Conservation (phyloP, 495 filamentous ascomycete species). For the Xylaria nigripes region DNA sequence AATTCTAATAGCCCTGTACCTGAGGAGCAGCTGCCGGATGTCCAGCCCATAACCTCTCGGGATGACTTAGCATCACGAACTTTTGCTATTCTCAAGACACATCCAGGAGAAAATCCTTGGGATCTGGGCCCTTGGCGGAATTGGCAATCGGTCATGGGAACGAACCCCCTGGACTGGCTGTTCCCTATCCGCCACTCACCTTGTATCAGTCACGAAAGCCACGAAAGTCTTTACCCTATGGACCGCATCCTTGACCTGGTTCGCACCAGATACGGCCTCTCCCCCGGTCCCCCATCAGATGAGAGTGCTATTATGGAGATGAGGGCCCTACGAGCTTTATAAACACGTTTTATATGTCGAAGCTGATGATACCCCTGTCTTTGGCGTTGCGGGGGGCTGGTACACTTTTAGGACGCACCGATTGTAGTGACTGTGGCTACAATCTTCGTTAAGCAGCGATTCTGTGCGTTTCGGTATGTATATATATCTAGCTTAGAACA, state of each 20-base stretch:
- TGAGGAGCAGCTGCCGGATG: not conserved
- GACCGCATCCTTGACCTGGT: conserved; percentile 35
- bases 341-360: not conserved
- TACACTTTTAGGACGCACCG: not conserved
- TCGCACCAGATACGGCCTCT: conserved; percentile 29
- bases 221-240: conserved; percentile 42
- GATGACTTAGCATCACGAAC: conserved; percentile 48
- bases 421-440: not conserved
- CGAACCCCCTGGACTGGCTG: conserved; percentile 61
- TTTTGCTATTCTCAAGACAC: conserved; percentile 68
- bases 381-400: not conserved
- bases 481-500: too few relatives aligned
- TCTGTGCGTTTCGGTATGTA: too few relatives aligned
- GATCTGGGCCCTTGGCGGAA: conserved; percentile 59
- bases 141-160: conserved; percentile 67
- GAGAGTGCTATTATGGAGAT: conserved; percentile 20
- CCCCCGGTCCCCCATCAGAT: conserved; percentile 16
- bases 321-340: conserved; percentile 16
- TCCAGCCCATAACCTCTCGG: conserved; percentile 15
- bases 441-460: too few relatives aligned
- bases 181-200: conserved; percentile 62
- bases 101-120: conserved; percentile 66
- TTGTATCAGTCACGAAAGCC: conserved; percentile 42
- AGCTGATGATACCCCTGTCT: conserved; percentile 16
- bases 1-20: not conserved